Percentiles rank a stretch among this genome's conserved stretches.
Conservation (phyloP, 148 eudicot genomes). For the Diospyros kaki region DNA sequence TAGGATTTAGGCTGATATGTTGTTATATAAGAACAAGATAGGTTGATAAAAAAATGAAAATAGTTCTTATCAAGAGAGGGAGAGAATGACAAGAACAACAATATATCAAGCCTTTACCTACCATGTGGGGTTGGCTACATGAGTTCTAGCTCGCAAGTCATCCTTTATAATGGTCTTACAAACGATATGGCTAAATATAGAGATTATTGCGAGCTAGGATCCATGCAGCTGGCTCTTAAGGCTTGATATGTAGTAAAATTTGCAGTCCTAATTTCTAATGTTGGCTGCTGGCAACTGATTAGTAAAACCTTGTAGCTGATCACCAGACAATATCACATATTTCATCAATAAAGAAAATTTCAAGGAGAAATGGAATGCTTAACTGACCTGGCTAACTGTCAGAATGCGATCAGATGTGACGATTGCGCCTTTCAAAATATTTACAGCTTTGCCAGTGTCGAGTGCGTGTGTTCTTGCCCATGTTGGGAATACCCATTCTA, state of each 20-base stretch:
- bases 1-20: no score
- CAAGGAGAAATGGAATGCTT: neutral
- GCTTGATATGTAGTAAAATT: neutral
- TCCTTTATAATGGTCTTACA: no score
- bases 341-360: neutral
- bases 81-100: no score
- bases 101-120: no score
- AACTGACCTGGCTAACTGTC: slow-evolving; percentile 88
- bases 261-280: neutral
- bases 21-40: no score
- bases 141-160: no score
- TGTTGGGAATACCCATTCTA: slow-evolving; percentile 94
- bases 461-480: slow-evolving; percentile 98
- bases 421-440: slow-evolving; percentile 87
- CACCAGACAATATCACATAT: slow-evolving; percentile 7
- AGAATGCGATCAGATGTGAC: slow-evolving; percentile 88
- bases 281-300: neutral
- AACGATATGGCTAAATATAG: no score
- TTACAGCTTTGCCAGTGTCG: slow-evolving; percentile 96
- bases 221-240: no score
- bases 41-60: no score
- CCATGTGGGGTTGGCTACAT: no score
- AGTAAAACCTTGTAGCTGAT: neutral
- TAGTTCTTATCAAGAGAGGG: no score
- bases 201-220: no score